Evolutionary conservation across 257 asterid species (phyloP).

Genomic region (Rauvolfia tetraphylla): DNA sequence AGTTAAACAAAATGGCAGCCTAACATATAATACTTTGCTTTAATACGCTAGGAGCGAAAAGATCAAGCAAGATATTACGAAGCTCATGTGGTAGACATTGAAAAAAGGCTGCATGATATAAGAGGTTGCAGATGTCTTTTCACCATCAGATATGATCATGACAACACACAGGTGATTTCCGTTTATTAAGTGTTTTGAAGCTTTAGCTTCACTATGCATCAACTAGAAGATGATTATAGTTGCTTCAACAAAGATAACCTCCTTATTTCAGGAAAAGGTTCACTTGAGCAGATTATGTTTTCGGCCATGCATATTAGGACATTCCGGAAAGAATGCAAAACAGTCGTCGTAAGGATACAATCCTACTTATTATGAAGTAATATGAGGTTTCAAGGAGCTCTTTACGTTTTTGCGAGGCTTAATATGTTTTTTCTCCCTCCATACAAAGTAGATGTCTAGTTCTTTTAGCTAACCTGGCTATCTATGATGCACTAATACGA

Average conservation of each 20-base stretch:
- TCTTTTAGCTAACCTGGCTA: neutral
- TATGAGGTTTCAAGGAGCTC: no score
- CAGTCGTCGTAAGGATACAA: neutral
- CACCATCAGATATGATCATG: constrained; percentile 64
- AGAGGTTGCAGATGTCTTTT: constrained; percentile 97
- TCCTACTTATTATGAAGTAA: no score
- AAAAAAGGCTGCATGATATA: constrained; percentile 77
- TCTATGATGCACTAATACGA: neutral
- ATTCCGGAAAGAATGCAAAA: constrained; percentile 12
- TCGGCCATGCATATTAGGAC: constrained; percentile 48
- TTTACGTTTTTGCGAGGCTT: neutral
- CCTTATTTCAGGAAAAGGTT: constrained; percentile 59
- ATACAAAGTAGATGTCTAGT: neutral
- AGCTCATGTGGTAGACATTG: constrained; percentile 61
- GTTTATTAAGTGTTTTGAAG: neutral
- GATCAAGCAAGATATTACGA: constrained; percentile 78
- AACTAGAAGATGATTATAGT: neutral
- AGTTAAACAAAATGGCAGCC: neutral
- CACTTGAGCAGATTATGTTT: constrained; percentile 73
- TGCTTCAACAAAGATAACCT: neutral
- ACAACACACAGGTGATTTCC: constrained; percentile 51
- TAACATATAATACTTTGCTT: neutral
- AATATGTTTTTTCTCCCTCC: neutral
- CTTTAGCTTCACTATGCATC: neutral
- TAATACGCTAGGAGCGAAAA: constrained; percentile 50